These are phyloP conservation scores for Cadophora malorum DNA, from an alignment of 2,329 filamentous ascomycete species.

Conservation along the genomic window DNA sequence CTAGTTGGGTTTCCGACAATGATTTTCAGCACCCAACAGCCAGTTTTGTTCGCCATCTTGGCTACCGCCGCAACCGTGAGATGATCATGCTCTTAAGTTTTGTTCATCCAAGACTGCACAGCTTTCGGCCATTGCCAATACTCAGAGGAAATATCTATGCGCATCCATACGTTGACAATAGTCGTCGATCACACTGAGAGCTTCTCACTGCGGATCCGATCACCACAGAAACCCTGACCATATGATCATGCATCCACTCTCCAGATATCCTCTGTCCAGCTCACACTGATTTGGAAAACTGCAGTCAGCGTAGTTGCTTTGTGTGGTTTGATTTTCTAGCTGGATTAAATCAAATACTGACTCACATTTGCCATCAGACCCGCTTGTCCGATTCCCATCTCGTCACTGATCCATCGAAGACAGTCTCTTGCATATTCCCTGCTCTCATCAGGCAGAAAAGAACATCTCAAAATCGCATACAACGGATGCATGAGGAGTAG, in stretches of 20 bases:
- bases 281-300: not conserved
- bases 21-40: too few relatives aligned
- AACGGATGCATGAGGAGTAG: constrained; percentile 42
- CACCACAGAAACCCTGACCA: constrained; percentile 34
- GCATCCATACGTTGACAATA: too few relatives aligned
- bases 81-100: too few relatives aligned
- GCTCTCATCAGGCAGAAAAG: constrained; percentile 28
- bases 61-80: too few relatives aligned
- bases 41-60: too few relatives aligned
- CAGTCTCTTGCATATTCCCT: constrained; percentile 33
- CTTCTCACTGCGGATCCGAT: not conserved
- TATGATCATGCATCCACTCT: constrained; percentile 36
- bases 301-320: too few relatives aligned
- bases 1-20: too few relatives aligned
- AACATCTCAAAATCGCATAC: constrained; percentile 33
- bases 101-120: too few relatives aligned
- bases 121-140: too few relatives aligned
- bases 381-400: constrained; percentile 43
- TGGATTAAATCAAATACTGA: not conserved
- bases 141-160: too few relatives aligned
- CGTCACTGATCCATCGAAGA: constrained; percentile 39
- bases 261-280: constrained; percentile 31
- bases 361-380: constrained; percentile 39
- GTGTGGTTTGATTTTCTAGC: too few relatives aligned
- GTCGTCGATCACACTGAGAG: not conserved